Evolutionary conservation across 179 eudicot genomes (phyloP).

Genomic region (Corrigiola litoralis): DNA sequence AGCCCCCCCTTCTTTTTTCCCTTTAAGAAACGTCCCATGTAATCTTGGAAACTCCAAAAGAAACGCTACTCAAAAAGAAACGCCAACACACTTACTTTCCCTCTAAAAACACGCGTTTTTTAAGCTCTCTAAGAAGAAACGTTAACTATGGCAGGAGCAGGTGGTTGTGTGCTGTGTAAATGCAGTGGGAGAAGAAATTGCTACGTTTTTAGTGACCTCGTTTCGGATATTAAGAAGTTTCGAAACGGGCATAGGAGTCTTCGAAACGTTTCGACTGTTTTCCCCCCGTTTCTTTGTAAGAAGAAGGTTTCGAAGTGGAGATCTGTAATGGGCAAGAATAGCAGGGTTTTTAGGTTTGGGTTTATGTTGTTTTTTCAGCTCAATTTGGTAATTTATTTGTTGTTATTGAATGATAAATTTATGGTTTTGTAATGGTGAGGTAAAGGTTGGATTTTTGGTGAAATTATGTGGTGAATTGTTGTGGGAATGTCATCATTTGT

Average conservation of each 20-base stretch:
- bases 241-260: constrained; percentile 14
- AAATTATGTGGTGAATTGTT: neutral
- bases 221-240: constrained; percentile 8
- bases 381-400: neutral
- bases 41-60: no score
- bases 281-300: neutral
- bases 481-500: neutral
- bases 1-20: no score
- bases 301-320: constrained; percentile 24
- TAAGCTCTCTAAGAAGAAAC: neutral
- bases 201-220: constrained; percentile 17
- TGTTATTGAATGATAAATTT: neutral
- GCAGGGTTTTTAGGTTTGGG: constrained; percentile 28
- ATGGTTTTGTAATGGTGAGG: neutral
- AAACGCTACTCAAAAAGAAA: no score
- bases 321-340: constrained; percentile 18
- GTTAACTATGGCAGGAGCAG: constrained; percentile 28
- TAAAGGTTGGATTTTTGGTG: neutral
- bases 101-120: no score
- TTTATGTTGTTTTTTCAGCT: neutral
- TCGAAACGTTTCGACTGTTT: constrained; percentile 22
- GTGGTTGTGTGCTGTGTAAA: constrained; percentile 32
- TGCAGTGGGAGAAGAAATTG: constrained; percentile 17
- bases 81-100: neutral
- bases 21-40: no score